Percentiles rank a stretch among this genome's conserved stretches.
Evolutionary conservation across 2,329 filamentous ascomycete species (phyloP).

Genomic region (Sarocladium strictum): DNA sequence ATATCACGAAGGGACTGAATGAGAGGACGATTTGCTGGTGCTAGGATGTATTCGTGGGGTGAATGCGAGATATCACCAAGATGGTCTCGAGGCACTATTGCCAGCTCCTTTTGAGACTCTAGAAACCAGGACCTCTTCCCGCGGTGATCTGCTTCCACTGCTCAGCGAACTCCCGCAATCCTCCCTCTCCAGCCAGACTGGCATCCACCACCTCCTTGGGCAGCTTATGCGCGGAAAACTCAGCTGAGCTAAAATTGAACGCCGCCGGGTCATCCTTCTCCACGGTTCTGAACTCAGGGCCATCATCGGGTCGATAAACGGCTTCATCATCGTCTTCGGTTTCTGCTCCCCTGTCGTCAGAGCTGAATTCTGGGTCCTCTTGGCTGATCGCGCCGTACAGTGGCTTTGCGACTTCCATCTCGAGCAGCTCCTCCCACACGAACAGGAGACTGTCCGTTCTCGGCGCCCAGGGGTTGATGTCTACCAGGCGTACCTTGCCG

Average conservation of each 20-base stretch:
- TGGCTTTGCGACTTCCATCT: slow-evolving; percentile 56
- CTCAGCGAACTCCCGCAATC: slow-evolving; percentile 72
- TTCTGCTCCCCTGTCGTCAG: slow-evolving; percentile 29
- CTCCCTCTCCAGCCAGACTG: slow-evolving; percentile 61
- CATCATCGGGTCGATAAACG: slow-evolving; percentile 51
- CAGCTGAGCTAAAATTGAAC: slow-evolving; percentile 75
- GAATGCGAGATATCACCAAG: too few species aligned
- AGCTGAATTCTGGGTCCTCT: slow-evolving; percentile 24
- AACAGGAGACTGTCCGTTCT: slow-evolving; percentile 87
- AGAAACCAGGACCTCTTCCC: slow-evolving; percentile 33
- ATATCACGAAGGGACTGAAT: too few species aligned
- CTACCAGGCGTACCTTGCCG: slow-evolving; percentile 75
- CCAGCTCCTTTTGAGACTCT: slow-evolving; percentile 20
- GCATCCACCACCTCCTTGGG: slow-evolving; percentile 86
- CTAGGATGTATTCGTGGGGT: too few species aligned
- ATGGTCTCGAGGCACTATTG: too few species aligned
- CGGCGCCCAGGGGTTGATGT: slow-evolving; percentile 92
- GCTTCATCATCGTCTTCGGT: slow-evolving; percentile 9
- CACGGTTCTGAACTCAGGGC: slow-evolving; percentile 76
- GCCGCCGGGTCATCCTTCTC: slow-evolving; percentile 82
- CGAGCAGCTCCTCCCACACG: slow-evolving; percentile 81
- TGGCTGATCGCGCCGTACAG: slow-evolving; percentile 40
- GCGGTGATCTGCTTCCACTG: slow-evolving; percentile 62
- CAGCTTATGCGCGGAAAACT: slow-evolving; percentile 93
- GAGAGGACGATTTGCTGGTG: too few species aligned